Evolutionary conservation across 192 early-diverging fungal species (phyloP), one percentile per base, ranked within the genome.

Genomic region (Backusella luteola): DNA sequence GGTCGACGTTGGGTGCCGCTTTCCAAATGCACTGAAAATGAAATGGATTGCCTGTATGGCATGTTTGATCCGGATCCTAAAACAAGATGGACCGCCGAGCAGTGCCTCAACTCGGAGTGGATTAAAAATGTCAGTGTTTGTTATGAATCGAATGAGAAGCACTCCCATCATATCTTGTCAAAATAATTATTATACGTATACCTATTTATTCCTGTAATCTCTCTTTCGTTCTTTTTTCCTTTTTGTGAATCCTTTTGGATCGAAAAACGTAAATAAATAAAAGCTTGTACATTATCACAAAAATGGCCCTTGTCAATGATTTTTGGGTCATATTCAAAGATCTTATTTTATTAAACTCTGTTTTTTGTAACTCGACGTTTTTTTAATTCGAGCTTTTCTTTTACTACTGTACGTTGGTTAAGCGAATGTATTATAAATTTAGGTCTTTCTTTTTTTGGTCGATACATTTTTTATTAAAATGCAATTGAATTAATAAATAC

Each of bases 61-160:
- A 95, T 97, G 81, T 80, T 97, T 44, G 90, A 95, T 46, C 96
- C 96, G 1, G 90, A 94, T 46, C 87, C 92, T 2, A 80, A 83
- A 46, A 90, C 82, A 39, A 87, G 96, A 11, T 88, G 91, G 32
- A 91, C 88, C 7, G 91, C 95, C 52, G 87, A 90, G 38, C 83
- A 89, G 63, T 87, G 96, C 11, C 69, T 95, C 39, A 85, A 89
- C 39, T 89, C 91, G 71, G 85, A 93, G n/a, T 95, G 95, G 91
- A 85, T 98, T 81, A 80, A 93, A 79, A 85, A 67, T 46, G 89
- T 96, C 9, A 46, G 75, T 14, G 83, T 86, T 9, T 94, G 93
- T 76, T 67, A 83, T 56, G 34, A 73, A 36, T 46, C 56, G 11
- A 59, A 35, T 39, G 68, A 63, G 15, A 36, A 73, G 32, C 79